phyloP scores from a whole-genome alignment of 805 yeast genomes.

The Grigorovia humatica region DNA sequence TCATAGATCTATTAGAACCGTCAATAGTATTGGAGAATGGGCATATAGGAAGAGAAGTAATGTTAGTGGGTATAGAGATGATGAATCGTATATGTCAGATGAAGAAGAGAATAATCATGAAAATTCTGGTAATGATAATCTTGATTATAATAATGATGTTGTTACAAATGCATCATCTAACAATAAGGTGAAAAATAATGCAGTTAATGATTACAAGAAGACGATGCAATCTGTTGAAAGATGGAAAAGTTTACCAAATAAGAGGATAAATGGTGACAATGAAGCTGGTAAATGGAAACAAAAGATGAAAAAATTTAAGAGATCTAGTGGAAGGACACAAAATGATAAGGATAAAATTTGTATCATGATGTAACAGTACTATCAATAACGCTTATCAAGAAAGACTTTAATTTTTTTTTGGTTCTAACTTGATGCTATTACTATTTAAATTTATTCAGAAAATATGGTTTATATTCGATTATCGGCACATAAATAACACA shows the following conservation, averaged over 20 bases:
- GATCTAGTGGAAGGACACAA: slow-evolving; percentile 1
- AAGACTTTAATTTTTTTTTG: too few relatives aligned
- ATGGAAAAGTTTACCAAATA: slow-evolving; percentile 22
- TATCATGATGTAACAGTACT: slow-evolving; percentile 9
- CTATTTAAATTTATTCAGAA: too few relatives aligned
- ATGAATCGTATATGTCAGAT: slow-evolving; percentile 16
- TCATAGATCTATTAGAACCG: slow-evolving; percentile 23
- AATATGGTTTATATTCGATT: background rate
- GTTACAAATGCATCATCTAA: background rate
- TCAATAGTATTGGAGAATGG: slow-evolving; percentile 26
- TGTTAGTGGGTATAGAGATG: slow-evolving; percentile 11
- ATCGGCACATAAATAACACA: background rate
- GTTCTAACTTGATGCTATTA: too few relatives aligned
- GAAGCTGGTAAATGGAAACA: slow-evolving; percentile 15
- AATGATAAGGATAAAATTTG: slow-evolving; percentile 8
- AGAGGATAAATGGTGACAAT: slow-evolving; percentile 7
- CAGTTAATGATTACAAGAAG: background rate
- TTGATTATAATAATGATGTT: background rate
- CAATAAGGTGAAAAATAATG: background rate
- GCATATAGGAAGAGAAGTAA: slow-evolving; percentile 10
- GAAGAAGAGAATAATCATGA: background rate
- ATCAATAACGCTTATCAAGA: background rate
- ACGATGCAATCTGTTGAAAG: slow-evolving; percentile 17
- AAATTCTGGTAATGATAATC: background rate
- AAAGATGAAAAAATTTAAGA: slow-evolving; percentile 16